Conservation (phyloP, 73 alveolate genomes). For the Paramecium pentaurelia region DNA sequence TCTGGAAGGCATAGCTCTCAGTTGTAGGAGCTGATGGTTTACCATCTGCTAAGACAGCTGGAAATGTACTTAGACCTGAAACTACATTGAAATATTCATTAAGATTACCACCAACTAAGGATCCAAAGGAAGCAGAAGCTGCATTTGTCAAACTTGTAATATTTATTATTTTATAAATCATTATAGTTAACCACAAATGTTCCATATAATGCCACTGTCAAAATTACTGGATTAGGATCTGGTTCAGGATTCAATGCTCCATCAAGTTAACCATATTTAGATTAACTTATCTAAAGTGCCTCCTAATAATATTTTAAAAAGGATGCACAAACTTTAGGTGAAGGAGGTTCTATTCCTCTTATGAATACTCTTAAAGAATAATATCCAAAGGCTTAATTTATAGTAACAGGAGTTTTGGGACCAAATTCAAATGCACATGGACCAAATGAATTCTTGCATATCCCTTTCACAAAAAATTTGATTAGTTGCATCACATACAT, state of each 20-base stretch:
- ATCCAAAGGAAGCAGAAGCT: conserved; percentile 75
- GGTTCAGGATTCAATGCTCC: conserved; percentile 80
- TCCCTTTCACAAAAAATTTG: conserved; percentile 76
- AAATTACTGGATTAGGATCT: conserved; percentile 53
- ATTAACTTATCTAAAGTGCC: conserved; percentile 1
- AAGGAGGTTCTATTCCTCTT: conserved; percentile 67
- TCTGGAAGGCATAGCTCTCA: conserved; percentile 85
- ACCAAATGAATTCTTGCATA: conserved; percentile 82
- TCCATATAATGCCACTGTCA: conserved; percentile 83
- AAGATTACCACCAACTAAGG: conserved; percentile 91
- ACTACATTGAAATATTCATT: conserved; percentile 79
- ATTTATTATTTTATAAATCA: not conserved
- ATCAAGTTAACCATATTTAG: not conserved
- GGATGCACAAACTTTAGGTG: conserved; percentile 55
- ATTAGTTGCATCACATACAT: conserved; percentile 59
- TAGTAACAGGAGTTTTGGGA: conserved; percentile 91
- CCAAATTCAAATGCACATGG: conserved; percentile 93
- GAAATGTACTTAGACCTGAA: conserved; percentile 86
- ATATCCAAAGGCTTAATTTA: conserved; percentile 89
- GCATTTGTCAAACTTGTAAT: conserved; percentile 59
- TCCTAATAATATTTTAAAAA: conserved; percentile 44
- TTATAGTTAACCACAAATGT: conserved; percentile 74
- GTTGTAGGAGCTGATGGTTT: conserved; percentile 88
- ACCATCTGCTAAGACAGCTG: conserved; percentile 85
- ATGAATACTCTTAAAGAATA: conserved; percentile 54